Percentiles rank a stretch among this genome's conserved stretches.
phyloP scores from a whole-genome alignment of 345 rosid species.

The Citrus hindsii region DNA sequence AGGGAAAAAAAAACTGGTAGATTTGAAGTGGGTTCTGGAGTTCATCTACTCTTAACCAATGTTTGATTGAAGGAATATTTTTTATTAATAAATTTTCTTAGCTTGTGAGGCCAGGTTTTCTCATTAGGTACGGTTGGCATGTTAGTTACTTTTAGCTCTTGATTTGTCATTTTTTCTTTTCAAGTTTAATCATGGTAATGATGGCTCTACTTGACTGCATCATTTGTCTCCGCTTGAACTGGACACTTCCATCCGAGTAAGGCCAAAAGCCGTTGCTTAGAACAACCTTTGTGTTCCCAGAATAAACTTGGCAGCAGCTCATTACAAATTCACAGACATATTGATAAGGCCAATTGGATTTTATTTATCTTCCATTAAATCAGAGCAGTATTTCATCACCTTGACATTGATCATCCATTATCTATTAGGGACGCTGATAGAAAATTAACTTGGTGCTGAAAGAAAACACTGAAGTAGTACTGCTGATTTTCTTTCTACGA shows the following conservation, averaged over 20 bases:
- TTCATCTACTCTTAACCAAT: conserved; percentile 39
- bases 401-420: not conserved
- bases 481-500: not conserved
- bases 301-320: not conserved
- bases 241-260: too few species aligned
- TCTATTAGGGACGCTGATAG: too few species aligned
- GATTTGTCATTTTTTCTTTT: not conserved
- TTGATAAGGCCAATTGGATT: not conserved
- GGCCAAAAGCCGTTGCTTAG: not conserved
- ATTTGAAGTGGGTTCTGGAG: conserved; percentile 34
- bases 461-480: too few species aligned
- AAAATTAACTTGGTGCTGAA: too few species aligned
- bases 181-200: not conserved
- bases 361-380: not conserved
- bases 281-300: not conserved
- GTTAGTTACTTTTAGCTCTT: conserved; percentile 4
- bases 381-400: not conserved
- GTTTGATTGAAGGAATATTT: conserved; percentile 2
- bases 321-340: not conserved
- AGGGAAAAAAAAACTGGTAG: conserved; percentile 17
- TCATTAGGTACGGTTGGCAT: conserved; percentile 26
- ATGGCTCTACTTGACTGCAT: not conserved
- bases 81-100: not conserved
- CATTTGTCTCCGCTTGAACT: not conserved
- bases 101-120: not conserved